Base-by-base conservation (phyloP, 2,329 filamentous ascomycete genomes). In the Penicillium sp. region DNA sequence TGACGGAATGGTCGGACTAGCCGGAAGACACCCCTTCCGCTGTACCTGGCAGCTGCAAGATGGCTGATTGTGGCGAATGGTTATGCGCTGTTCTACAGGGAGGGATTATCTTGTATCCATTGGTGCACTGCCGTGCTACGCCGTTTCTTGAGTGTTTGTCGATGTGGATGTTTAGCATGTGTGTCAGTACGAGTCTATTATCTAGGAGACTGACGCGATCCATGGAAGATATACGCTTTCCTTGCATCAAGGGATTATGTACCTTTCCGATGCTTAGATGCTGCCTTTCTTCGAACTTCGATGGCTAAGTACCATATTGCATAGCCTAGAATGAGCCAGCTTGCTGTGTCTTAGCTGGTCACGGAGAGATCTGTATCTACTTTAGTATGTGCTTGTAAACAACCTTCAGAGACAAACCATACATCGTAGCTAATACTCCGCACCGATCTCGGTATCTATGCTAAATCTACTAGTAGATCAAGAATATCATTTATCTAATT, bases 11-110 rank as follows among this genome's bases (percentile, higher is more conserved):
- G 27, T 54, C 51, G 40, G 51, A 54, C 51, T 53, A 34, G 46
- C 39, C 46, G 40, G 51, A 49, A 44, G n/a, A 41, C 45, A 36
- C 39, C 39, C 45, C 27, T 50, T 40, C 40, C 59, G 45, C 49
- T 42, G 61, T 64, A 58, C 61, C 61, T 64, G 61, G 55, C 61
- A 62, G 61, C 58, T 47, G 57, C 55, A 51, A 52, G 44, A 60
- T 61, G 55, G 62, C 27, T 38, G 32, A 26, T 61, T 3, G 60
- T 53, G 56, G 55, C 52, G 40, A 58, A 29, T 44, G 29, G n/a
- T 34, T 53, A 47, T 16, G 46, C 39, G 18, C 18, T 19, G 35
- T 47, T 39, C 18, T 51, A 40, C 34, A 32, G 11, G 10, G 27
- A n/a, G n/a, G 34, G 14, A 5, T 34, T 26, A 18, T 23, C 3